phyloP scores from a whole-genome alignment of 192 early-diverging fungal species.

The Umbelopsis isabellina region DNA sequence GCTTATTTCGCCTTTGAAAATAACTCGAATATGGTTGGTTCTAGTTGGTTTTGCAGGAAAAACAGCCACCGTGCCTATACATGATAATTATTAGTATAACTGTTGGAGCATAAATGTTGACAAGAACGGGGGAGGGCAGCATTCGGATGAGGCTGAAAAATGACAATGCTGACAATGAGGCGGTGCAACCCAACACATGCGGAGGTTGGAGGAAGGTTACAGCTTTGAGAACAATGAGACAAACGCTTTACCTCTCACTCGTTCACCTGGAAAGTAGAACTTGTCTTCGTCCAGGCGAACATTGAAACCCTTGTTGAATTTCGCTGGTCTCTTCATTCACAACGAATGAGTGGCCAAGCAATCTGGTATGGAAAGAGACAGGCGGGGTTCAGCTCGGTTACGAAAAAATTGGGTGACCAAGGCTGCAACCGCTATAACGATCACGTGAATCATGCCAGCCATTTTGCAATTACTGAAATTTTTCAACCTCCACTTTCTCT shows the following conservation, averaged over 20 bases:
- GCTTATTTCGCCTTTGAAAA: conserved; percentile 36
- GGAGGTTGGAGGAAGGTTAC: not conserved
- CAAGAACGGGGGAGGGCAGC: too few relatives aligned
- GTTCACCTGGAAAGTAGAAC: conserved; percentile 45
- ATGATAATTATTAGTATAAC: not conserved
- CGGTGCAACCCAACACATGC: not conserved
- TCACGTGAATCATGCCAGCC: too few relatives aligned
- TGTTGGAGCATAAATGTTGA: too few relatives aligned
- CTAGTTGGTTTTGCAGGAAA: conserved; percentile 32
- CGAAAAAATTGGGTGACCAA: not conserved
- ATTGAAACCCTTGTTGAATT: conserved; percentile 30
- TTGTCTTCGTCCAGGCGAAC: conserved; percentile 41
- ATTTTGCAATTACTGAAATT: too few relatives aligned
- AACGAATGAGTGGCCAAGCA: conserved; percentile 18
- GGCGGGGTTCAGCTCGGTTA: not conserved
- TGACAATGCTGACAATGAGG: not conserved
- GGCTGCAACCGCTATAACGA: too few relatives aligned
- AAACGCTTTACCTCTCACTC: conserved; percentile 33
- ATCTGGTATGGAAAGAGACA: not conserved
- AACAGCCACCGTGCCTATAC: conserved; percentile 33
- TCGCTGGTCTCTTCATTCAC: conserved; percentile 16
- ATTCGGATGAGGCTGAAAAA: not conserved
- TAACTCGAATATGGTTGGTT: conserved; percentile 37
- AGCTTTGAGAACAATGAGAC: not conserved
- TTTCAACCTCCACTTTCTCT: conserved; percentile 4